Percentiles rank a stretch among this genome's conserved stretches.
Conservation (phyloP, 148 eudicot genomes). For the Rhododendron simsii region DNA sequence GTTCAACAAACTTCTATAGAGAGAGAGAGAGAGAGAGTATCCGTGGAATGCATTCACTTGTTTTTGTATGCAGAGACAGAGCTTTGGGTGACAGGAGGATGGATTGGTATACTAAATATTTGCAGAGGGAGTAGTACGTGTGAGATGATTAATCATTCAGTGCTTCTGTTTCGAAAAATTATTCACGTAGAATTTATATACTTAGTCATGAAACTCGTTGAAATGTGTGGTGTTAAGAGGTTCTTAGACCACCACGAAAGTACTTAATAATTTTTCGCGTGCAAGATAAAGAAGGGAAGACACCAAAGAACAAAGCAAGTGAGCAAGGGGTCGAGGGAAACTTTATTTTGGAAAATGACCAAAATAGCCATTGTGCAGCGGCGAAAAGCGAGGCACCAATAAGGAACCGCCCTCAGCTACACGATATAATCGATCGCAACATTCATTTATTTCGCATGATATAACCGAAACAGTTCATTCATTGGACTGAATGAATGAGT, state of each 20-base stretch:
- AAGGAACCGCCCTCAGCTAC: no score
- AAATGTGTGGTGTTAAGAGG: no score
- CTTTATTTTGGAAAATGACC: not conserved
- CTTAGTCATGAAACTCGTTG: not conserved
- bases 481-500: not conserved
- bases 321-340: not conserved
- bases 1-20: not conserved
- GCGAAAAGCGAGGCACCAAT: not conserved
- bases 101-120: constrained; percentile 7
- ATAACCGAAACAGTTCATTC: not conserved
- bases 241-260: no score
- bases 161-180: no score
- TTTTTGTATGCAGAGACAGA: not conserved
- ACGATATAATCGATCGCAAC: not conserved
- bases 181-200: no score
- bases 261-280: not conserved
- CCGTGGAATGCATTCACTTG: not conserved
- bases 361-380: not conserved
- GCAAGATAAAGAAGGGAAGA: not conserved
- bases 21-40: not conserved
- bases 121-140: not conserved
- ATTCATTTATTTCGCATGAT: not conserved
- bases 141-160: not conserved
- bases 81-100: constrained; percentile 1
- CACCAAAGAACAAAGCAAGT: not conserved